Percentiles rank a stretch among this genome's conserved stretches.
phyloP scores from a whole-genome alignment of 1,284 basidiomycete species.

The Cerioporus squamosus region DNA sequence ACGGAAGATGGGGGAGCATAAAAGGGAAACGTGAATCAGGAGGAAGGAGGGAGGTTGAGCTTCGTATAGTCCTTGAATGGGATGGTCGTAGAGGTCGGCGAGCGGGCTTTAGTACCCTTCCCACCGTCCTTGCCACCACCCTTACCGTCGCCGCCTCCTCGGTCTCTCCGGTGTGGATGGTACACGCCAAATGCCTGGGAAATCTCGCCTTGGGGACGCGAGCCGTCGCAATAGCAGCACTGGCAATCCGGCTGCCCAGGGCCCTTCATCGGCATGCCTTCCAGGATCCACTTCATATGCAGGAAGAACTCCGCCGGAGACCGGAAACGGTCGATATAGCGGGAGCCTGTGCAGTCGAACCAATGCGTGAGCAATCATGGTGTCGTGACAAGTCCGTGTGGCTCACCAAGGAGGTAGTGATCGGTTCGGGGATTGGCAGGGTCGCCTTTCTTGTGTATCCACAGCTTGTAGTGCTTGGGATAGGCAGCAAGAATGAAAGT shows the following conservation, averaged over 20 bases:
- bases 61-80: slow-evolving; percentile 30
- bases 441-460: slow-evolving; percentile 30
- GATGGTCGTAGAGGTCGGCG: slow-evolving; percentile 10
- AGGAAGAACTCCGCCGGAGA: slow-evolving; percentile 35
- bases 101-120: slow-evolving; percentile 1
- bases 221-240: slow-evolving; percentile 28
- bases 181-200: slow-evolving; percentile 13
- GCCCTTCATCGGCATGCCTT: slow-evolving; percentile 28
- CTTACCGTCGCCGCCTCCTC: slow-evolving; percentile 1
- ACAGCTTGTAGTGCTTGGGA: slow-evolving; percentile 31
- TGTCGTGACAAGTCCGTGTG: no score
- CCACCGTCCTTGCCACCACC: not conserved
- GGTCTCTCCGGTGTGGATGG: slow-evolving; percentile 7
- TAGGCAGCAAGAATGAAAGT: slow-evolving; percentile 22
- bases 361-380: not conserved
- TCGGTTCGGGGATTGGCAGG: slow-evolving; percentile 27
- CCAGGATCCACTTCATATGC: slow-evolving; percentile 34
- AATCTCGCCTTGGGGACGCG: slow-evolving; percentile 27
- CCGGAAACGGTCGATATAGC: slow-evolving; percentile 25
- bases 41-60: slow-evolving; percentile 9
- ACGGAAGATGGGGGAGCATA: not conserved
- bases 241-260: slow-evolving; percentile 25
- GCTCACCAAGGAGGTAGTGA: slow-evolving; percentile 30
- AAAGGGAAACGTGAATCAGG: not conserved
- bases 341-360: slow-evolving; percentile 22